Evolutionary conservation across 345 rosid genomes (phyloP).

Genomic region (Brassica rapa): DNA sequence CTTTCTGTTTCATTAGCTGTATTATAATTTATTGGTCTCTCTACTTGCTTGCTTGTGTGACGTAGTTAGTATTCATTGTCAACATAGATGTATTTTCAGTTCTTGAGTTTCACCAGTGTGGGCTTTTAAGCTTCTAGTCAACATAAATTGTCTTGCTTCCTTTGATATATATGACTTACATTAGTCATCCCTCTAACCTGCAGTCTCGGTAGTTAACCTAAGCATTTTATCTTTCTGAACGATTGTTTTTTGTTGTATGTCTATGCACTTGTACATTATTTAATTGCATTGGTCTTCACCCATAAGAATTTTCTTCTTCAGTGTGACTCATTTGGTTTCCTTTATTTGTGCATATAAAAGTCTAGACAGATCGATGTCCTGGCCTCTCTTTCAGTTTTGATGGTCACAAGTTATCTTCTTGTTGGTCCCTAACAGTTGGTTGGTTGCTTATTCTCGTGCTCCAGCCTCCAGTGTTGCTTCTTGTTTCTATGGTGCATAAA

Average conservation of each 20-base stretch:
- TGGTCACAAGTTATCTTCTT: neutral
- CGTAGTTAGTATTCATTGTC: neutral
- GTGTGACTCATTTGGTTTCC: neutral
- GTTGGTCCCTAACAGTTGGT: constrained; percentile 12
- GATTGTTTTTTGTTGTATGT: neutral
- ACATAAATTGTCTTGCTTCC: neutral
- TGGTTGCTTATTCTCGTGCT: constrained; percentile 17
- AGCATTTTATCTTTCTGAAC: neutral
- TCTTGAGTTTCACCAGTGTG: neutral
- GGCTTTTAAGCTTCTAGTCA: neutral
- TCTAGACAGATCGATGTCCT: neutral
- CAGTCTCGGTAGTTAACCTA: neutral
- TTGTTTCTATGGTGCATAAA: neutral
- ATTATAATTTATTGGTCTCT: too few relatives aligned
- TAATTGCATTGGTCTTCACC: neutral
- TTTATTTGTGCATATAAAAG: neutral
- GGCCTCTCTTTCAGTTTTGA: neutral
- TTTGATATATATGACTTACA: neutral
- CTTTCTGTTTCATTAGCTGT: too few relatives aligned
- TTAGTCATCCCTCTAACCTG: neutral
- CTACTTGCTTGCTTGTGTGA: too few relatives aligned
- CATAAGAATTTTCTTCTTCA: neutral
- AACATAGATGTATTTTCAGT: neutral
- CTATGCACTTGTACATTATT: neutral
- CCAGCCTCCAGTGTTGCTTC: neutral